Base-by-base conservation (phyloP, 176 grass and related monocot genomes). In the Poa pratensis region DNA sequence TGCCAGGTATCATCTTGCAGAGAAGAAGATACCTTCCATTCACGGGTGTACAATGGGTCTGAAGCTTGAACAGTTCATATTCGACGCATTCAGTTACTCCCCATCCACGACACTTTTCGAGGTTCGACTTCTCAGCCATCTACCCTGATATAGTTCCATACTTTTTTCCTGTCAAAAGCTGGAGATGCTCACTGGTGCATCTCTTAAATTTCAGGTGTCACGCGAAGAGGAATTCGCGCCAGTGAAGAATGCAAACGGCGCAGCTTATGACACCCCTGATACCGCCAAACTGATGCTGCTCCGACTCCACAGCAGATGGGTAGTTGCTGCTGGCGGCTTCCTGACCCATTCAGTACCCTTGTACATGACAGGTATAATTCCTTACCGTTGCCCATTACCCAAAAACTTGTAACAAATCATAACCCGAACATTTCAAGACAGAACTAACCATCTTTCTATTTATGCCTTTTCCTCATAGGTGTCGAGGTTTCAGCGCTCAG, bases 221-320 rank as follows among this genome's bases (percentile, higher is more conserved):
- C 79, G 94, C 32, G 94, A 99, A 73, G 96, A 99, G 90, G 96
- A 99, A 91, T 99, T 99, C 48, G 96, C 96, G 34, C 96, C 94
- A 45, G 94, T 99, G 27, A 99, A 99, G 88, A 99, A 99, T 69
- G 96, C 91, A 9, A 99, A 96, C 9, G 91, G 96, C 2, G 71
- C 96, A 57, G 87, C 69, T 17, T 96, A 99, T 48, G 96, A 99
- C 84, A 99, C 94, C 19, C 94, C 96, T 37, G 96, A 99, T 53
- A 88, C 79, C 4, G 90, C 96, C 7, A 91, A 90, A 39, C 87
- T 96, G 39, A 96, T 96, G 96, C 84, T 99, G 45, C 96, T 99
- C 24, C 96, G 96, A 22, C 96, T 99, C 75, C 96, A 99, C 37
- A 99, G 94, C 81, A 92, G 96, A 83, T 99, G 96, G 96, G 96